Conservation (phyloP, 768 basidiomycete species). For the Termitomyces sp. region DNA sequence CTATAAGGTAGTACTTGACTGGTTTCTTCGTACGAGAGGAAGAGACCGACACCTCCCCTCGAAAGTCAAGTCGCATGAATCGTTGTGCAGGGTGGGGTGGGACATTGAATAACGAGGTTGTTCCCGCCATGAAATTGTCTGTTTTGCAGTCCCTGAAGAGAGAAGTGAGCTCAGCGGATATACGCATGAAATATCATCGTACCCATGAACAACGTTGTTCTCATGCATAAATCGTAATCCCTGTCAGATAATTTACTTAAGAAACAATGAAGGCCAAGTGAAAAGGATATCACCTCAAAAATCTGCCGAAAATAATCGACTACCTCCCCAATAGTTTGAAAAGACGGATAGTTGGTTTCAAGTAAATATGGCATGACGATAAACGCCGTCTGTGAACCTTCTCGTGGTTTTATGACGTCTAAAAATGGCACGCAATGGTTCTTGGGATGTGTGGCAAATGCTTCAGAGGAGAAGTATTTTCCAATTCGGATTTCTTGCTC, state of each 20-base stretch:
- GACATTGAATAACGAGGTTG: no score
- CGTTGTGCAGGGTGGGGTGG: no score
- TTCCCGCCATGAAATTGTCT: no score
- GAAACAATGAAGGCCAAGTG: no score
- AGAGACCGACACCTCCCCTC: no score
- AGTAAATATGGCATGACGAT: conserved; percentile 24
- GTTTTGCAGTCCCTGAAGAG: no score
- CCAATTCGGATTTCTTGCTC: conserved; percentile 25
- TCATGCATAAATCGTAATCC: neutral
- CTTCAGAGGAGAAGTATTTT: conserved; percentile 13
- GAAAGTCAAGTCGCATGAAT: no score
- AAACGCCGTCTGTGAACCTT: conserved; percentile 9
- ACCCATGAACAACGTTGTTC: neutral
- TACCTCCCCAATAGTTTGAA: neutral
- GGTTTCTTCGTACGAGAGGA: no score
- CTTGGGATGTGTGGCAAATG: conserved; percentile 10
- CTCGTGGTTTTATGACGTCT: conserved; percentile 12
- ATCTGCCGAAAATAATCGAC: neutral
- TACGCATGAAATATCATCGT: neutral
- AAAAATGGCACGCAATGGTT: conserved; percentile 29
- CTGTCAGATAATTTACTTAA: neutral
- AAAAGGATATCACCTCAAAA: neutral
- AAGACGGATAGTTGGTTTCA: neutral
- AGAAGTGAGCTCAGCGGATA: no score
- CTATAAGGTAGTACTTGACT: no score